Evolutionary conservation across 805 yeast genomes (phyloP).

Genomic region (Cyberlindnera petersonii): DNA sequence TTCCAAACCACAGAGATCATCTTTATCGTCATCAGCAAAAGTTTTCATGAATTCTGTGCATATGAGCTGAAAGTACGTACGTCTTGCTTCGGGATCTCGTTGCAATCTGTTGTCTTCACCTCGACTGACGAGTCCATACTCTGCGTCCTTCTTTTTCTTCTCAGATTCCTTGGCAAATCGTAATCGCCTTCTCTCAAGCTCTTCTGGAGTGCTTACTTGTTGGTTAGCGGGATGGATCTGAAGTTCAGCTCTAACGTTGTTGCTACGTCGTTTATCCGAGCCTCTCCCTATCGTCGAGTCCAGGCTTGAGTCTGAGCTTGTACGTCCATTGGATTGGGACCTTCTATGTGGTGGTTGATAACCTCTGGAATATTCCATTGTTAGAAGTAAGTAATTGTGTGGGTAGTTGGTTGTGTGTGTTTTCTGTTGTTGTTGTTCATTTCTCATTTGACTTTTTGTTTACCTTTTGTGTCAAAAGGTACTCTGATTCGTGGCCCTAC

Average conservation of each 20-base stretch:
- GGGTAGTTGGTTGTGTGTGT: too few relatives aligned
- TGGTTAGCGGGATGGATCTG: too few relatives aligned
- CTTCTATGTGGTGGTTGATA: conserved; percentile 1
- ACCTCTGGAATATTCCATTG: not conserved
- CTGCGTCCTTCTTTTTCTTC: conserved; percentile 25
- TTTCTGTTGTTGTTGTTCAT: too few relatives aligned
- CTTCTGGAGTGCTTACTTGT: conserved; percentile 8
- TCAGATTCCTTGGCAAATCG: conserved; percentile 31
- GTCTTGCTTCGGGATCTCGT: conserved; percentile 39
- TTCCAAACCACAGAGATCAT: too few relatives aligned
- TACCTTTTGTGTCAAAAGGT: too few relatives aligned
- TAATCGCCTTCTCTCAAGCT: conserved; percentile 28
- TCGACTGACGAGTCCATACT: conserved; percentile 54
- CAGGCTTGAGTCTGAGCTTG: too few relatives aligned
- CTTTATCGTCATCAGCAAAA: not conserved
- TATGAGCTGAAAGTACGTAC: conserved; percentile 37
- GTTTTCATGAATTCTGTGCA: conserved; percentile 21
- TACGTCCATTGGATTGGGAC: too few relatives aligned
- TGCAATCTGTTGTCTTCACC: conserved; percentile 53
- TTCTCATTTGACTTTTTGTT: too few relatives aligned
- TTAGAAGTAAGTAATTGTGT: too few relatives aligned
- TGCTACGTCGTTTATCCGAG: too few relatives aligned
- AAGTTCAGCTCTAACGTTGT: too few relatives aligned
- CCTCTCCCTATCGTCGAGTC: not conserved
- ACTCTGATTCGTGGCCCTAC: too few relatives aligned